A percentile compares a stretch with the other conserved stretches of the same genome.
These are phyloP conservation scores for Chytriomyces sp. DNA, from an alignment of 192 early-diverging fungal genomes.

Conservation along the genomic window DNA sequence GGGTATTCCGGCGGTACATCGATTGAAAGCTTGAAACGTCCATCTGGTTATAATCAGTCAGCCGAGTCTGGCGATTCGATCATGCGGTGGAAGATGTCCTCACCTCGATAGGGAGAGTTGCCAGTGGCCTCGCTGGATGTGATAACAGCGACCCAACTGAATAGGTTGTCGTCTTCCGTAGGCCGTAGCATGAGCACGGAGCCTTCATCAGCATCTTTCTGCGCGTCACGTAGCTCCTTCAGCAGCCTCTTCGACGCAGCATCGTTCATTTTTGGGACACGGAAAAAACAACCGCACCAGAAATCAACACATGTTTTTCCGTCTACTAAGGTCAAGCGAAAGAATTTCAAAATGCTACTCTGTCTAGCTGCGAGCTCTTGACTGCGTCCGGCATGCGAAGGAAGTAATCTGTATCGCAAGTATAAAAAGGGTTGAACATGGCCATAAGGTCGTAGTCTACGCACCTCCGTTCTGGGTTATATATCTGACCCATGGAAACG, in stretches of 20 bases:
- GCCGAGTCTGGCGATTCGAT: background rate
- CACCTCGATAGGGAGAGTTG: constrained; percentile 71
- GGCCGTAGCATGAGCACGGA: constrained; percentile 67
- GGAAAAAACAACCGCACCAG: background rate
- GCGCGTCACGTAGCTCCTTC: constrained; percentile 58
- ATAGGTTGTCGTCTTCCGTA: constrained; percentile 65
- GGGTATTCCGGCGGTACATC: constrained; percentile 74
- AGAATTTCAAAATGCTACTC: constrained; percentile 14
- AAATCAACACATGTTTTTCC: background rate
- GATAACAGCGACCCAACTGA: constrained; percentile 71
- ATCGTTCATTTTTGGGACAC: background rate
- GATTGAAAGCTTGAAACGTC: constrained; percentile 70
- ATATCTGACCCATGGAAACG: constrained; percentile 98
- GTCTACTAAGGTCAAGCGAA: background rate
- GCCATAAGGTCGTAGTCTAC: background rate
- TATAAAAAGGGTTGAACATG: background rate
- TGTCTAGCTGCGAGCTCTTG: constrained; percentile 63
- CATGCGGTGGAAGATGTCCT: background rate
- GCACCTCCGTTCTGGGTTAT: constrained; percentile 74
- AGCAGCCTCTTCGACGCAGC: constrained; percentile 49
- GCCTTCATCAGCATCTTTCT: constrained; percentile 33
- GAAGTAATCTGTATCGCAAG: constrained; percentile 77
- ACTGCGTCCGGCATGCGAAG: constrained; percentile 87
- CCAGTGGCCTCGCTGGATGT: constrained; percentile 50
- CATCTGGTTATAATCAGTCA: constrained; percentile 47